Evolutionary conservation across 2,329 filamentous ascomycete genomes (phyloP).

Genomic region (Sclerotinia borealis): DNA sequence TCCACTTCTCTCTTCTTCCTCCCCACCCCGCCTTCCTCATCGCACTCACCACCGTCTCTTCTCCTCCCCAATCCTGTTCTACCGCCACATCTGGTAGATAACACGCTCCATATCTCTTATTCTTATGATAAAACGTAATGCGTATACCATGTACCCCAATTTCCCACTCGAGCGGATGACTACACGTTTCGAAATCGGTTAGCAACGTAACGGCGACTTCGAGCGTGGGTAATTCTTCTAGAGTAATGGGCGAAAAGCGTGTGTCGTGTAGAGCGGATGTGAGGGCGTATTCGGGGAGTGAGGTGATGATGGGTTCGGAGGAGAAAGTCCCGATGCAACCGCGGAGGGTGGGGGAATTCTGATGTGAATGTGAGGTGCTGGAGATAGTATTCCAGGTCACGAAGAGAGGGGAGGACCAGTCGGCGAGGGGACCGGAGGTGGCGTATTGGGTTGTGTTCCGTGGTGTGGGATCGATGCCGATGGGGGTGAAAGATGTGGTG

Average conservation of each 20-base stretch:
- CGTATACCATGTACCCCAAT: conserved; percentile 81
- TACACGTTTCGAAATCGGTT: conserved; percentile 74
- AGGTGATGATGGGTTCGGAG: conserved; percentile 62
- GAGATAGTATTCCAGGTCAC: conserved; percentile 77
- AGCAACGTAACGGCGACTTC: conserved; percentile 73
- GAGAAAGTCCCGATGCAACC: conserved; percentile 98
- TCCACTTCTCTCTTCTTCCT: conserved; percentile 62
- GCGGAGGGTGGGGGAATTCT: conserved; percentile 51
- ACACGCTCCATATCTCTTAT: conserved; percentile 72
- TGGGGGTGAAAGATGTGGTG: conserved; percentile 32
- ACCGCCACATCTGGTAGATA: conserved; percentile 87
- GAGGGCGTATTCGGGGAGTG: conserved; percentile 73
- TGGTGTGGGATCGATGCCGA: conserved; percentile 17
- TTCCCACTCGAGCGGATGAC: conserved; percentile 74
- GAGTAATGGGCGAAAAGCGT: conserved; percentile 52
- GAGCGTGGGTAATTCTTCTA: conserved; percentile 49
- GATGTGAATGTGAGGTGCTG: conserved; percentile 26
- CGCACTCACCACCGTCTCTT: conserved; percentile 81
- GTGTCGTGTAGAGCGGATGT: conserved; percentile 65
- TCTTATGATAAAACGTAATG: conserved; percentile 73
- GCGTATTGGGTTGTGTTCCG: conserved; percentile 22
- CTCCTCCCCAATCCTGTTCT: conserved; percentile 93
- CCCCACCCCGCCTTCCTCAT: conserved; percentile 95
- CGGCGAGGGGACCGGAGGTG: conserved; percentile 32
- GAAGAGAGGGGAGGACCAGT: conserved; percentile 64